Base-by-base conservation (phyloP, 2,329 filamentous ascomycete species). In the Penicillium glabrum region DNA sequence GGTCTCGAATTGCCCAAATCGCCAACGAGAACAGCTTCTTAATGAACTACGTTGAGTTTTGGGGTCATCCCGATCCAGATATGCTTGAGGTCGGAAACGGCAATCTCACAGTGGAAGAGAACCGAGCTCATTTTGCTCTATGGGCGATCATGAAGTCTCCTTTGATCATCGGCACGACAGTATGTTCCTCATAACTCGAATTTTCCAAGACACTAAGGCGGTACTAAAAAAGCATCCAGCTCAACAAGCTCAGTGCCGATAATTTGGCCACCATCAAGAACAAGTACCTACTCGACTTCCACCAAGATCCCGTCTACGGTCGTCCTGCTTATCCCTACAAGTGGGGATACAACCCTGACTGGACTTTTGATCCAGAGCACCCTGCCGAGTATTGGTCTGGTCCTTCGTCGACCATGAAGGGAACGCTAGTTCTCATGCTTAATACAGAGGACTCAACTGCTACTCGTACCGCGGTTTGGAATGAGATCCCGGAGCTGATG, bases 61-160 rank as follows among this genome's bases (percentile, higher is more conserved):
- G 79, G 70, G 78, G 79, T 11, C 78, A 79, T 60, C 79, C 78
- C 5, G 82, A 85, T 59, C 72, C 75, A 11, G 80, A 83, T 52
- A 82, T 82, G 75, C 73, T 69, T 6, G 80, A 82, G 62, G 72
- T 83, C 7, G 81, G 81, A 23, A 83, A 83, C 61, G 77, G 75
- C 0, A 69, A 78, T 23, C 67, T 83, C 45, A 81, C 77, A 0
- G 37, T 69, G 0, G 74, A 72, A 1, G 80, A 84, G 69, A 76
- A 76, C 31, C 71, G 79, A 19, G 77, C 77, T 2, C 81, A 83
- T 61, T 83, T 83, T 61, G 78, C 78, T 4, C 65, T 83, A 5
- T 84, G 82, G 82, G 79, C 78, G 0, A 74, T 74, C 1, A 75
- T 83, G 70, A 83, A 82, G 64, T 75, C 74, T 5, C 80, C 81